phyloP scores from a whole-genome alignment of 148 eudicot species.

The Camellia sinensis region DNA sequence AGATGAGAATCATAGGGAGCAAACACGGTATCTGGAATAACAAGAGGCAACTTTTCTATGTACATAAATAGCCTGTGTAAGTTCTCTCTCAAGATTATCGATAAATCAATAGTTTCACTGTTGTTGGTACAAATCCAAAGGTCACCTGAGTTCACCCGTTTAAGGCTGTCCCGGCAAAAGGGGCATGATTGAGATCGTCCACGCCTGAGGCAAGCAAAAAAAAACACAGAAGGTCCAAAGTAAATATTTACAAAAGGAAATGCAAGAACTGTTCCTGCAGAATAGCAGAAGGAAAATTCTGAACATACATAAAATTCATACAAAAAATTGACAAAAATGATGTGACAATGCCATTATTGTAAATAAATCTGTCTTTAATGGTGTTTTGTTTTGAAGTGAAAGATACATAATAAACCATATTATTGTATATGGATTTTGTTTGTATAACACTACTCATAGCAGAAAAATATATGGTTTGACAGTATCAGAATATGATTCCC shows the following conservation, averaged over 20 bases:
- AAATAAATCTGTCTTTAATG: too few relatives aligned
- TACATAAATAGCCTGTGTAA: constrained; percentile 32
- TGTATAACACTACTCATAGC: too few relatives aligned
- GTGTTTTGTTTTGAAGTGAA: too few relatives aligned
- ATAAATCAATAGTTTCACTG: constrained; percentile 28
- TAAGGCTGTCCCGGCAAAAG: constrained; percentile 41
- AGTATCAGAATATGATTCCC: too few relatives aligned
- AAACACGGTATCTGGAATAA: constrained; percentile 27
- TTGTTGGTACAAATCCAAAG: constrained; percentile 34
- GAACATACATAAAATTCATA: neutral
- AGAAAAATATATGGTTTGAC: too few relatives aligned
- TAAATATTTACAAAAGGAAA: neutral
- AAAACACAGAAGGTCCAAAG: neutral
- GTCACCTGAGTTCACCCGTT: constrained; percentile 37
- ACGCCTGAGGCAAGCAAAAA: constrained; percentile 23
- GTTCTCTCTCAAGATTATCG: constrained; percentile 26
- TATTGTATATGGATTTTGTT: too few relatives aligned
- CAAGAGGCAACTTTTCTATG: constrained; percentile 39
- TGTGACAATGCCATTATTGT: too few relatives aligned
- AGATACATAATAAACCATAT: too few relatives aligned
- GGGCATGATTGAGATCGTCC: constrained; percentile 44
- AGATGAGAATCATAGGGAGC: constrained; percentile 24
- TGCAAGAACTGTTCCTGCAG: neutral
- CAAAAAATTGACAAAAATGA: too few relatives aligned
- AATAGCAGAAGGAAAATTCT: too few relatives aligned